Conservation (phyloP, 2,329 filamentous ascomycete genomes). For the Plenodomus tracheiphilus region DNA sequence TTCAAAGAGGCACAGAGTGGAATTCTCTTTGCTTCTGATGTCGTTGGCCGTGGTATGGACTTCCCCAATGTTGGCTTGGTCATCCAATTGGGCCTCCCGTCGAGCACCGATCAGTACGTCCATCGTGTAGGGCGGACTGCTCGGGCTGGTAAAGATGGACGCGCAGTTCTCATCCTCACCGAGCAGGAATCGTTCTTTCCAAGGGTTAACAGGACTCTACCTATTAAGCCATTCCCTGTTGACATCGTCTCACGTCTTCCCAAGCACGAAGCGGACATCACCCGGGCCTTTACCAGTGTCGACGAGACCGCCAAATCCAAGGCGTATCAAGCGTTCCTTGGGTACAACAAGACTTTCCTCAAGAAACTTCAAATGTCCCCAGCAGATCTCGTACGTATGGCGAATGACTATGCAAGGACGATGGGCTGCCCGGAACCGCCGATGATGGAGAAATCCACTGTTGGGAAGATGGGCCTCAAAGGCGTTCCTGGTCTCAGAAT, state of each 20-base stretch:
- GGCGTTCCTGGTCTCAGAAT: conserved; percentile 48
- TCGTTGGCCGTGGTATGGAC: conserved; percentile 55
- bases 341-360: conserved; percentile 52
- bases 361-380: conserved; percentile 49
- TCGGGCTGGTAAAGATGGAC: conserved; percentile 52
- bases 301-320: conserved; percentile 48
- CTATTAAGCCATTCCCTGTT: conserved; percentile 55
- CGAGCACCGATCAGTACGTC: conserved; percentile 53
- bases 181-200: conserved; percentile 58
- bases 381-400: conserved; percentile 46
- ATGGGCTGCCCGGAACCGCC: conserved; percentile 53
- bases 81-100: conserved; percentile 55
- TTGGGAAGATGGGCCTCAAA: conserved; percentile 55
- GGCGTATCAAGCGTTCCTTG: conserved; percentile 53
- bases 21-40: conserved; percentile 56
- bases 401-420: conserved; percentile 49
- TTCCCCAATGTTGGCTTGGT: conserved; percentile 56
- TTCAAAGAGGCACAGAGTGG: conserved; percentile 52
- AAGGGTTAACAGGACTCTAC: conserved; percentile 52
- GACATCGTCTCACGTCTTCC: conserved; percentile 45
- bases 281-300: conserved; percentile 39
- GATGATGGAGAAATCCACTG: conserved; percentile 49
- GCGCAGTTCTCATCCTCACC: conserved; percentile 58
- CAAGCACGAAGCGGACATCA: conserved; percentile 36
- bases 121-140: conserved; percentile 50